Percentiles rank a stretch among this genome's conserved stretches.
Evolutionary conservation across 1,284 basidiomycete genomes (phyloP).

Genomic region (Cerrena zonata): DNA sequence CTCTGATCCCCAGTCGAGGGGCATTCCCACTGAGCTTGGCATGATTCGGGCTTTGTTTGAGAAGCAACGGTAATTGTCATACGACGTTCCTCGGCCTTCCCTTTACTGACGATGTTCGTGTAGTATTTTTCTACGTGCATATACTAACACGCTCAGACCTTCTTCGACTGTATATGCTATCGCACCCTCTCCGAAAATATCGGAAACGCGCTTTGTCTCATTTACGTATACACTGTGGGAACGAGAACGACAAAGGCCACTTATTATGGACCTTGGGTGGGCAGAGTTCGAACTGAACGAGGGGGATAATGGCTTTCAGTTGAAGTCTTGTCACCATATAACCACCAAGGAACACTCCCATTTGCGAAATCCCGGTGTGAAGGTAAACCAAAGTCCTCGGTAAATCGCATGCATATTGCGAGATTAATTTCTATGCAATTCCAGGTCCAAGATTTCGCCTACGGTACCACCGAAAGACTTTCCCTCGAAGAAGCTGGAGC

Average conservation of each 20-base stretch:
- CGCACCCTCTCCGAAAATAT: conserved; percentile 16
- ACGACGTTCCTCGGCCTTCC: background rate
- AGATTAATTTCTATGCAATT: background rate
- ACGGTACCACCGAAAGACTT: conserved; percentile 15
- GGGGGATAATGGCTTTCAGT: conserved; percentile 12
- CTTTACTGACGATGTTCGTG: background rate
- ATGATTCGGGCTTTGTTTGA: conserved; percentile 27
- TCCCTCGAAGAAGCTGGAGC: conserved; percentile 11
- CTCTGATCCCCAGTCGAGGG: conserved; percentile 15
- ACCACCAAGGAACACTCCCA: conserved; percentile 20
- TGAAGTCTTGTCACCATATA: conserved; percentile 19
- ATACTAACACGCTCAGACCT: too few relatives aligned
- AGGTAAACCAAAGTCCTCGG: too few relatives aligned
- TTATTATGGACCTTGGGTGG: conserved; percentile 30
- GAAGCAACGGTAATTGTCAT: conserved; percentile 25
- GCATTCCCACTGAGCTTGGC: conserved; percentile 13
- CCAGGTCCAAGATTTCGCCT: conserved; percentile 16
- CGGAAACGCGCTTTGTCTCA: conserved; percentile 19
- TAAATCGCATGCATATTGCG: too few relatives aligned
- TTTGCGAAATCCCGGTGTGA: conserved; percentile 20
- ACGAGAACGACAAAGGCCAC: conserved; percentile 24
- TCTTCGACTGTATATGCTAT: conserved; percentile 20
- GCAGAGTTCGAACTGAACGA: conserved; percentile 20
- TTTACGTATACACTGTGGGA: conserved; percentile 29
- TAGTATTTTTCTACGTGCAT: conserved; percentile 19